Evolutionary conservation across 2,329 filamentous ascomycete species (phyloP).

Genomic region (Fusarium pilosicola): DNA sequence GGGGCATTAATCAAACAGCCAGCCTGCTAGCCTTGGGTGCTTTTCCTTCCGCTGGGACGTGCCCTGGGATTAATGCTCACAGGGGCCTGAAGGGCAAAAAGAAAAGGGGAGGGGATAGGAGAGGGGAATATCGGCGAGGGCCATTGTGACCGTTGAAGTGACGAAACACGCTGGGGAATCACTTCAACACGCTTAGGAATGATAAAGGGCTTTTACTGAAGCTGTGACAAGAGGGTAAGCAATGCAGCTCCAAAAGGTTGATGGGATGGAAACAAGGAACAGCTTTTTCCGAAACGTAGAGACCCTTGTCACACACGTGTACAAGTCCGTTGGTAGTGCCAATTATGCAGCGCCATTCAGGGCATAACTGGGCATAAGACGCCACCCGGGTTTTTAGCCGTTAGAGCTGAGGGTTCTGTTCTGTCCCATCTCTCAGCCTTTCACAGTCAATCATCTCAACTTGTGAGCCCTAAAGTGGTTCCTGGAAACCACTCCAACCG

Average conservation of each 20-base stretch:
- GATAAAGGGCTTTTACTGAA: neutral
- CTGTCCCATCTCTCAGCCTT: constrained; percentile 19
- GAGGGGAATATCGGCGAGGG: constrained; percentile 20
- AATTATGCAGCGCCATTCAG: constrained; percentile 30
- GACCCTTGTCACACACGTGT: constrained; percentile 41
- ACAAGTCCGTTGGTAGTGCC: constrained; percentile 21
- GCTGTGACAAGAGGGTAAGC: neutral
- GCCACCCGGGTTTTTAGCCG: constrained; percentile 9
- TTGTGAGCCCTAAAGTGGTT: constrained; percentile 18
- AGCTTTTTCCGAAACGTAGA: constrained; percentile 35
- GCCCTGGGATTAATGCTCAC: constrained; percentile 31
- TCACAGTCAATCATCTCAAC: constrained; percentile 15
- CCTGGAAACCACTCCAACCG: neutral
- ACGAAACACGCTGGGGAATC: constrained; percentile 28
- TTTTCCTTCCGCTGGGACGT: constrained; percentile 37
- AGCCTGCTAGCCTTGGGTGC: constrained; percentile 38
- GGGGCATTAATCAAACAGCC: constrained; percentile 41
- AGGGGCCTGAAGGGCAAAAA: constrained; percentile 22
- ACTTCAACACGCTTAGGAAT: constrained; percentile 7
- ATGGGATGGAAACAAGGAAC: constrained; percentile 25
- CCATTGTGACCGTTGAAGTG: constrained; percentile 14
- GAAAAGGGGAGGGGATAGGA: constrained; percentile 28
- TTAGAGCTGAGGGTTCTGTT: constrained; percentile 13
- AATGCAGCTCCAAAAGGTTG: constrained; percentile 12
- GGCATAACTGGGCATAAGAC: constrained; percentile 35